Evolutionary conservation across 768 basidiomycete species (phyloP), one percentile per base, ranked within the genome.

Genomic region (Mycena maculata): DNA sequence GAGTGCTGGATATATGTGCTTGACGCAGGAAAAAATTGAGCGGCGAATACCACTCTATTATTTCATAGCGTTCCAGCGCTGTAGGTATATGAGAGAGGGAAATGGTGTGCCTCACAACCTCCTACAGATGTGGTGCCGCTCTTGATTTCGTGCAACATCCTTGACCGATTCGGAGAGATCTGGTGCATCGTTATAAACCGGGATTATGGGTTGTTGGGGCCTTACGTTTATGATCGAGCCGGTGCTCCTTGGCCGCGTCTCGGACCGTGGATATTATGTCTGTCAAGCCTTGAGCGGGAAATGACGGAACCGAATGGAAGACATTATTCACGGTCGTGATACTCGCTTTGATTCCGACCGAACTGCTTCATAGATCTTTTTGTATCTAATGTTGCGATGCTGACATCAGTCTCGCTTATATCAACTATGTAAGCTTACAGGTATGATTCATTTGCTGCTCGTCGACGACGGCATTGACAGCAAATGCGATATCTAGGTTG

Each of bases 11-110:
- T n/a, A 63, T 56, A n/a, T 56, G 42, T 18, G 50, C 38, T 18
- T 63, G 62, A 2, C 53, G 41, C 30, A 25, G 53, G n/a, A 63
- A 55, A 30, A 56, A 56, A 25, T 63, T 63, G 18, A 63, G 47
- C 1, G 53, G 62, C 4, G 62, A 63, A 25, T 54, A 28, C 49
- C 49, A 63, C 47, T 63, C 23, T 22, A 63, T 54, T 25, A 63
- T 25, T 15, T 2, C 10, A 20, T 56, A 16, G 27, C 54, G 38
- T 7, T 42, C 23, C 30, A 7, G 16, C 9, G 48, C 48, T 50
- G 13, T n/a, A 30, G 13, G 27, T 9, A 50, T 30, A 36, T 13
- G 33, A 36, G 13, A n/a, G n/a, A n/a, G n/a, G n/a, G n/a, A n/a
- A n/a, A n/a, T n/a, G n/a, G n/a, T n/a, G n/a, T n/a, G n/a, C n/a